phyloP scores from a whole-genome alignment of 768 basidiomycete genomes.

The Agaricus blazei region DNA sequence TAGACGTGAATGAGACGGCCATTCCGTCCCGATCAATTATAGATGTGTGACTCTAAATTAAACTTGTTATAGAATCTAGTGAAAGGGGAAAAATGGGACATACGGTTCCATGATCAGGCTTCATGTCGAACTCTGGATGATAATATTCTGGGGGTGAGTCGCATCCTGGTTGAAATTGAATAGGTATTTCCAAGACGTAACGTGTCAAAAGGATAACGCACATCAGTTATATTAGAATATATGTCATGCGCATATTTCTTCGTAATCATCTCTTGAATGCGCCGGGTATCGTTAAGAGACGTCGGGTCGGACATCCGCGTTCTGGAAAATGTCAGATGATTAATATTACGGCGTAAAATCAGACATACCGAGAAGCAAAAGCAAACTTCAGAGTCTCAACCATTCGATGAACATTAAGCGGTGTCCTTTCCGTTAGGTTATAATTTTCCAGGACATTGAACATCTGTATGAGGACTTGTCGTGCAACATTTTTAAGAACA shows the following conservation, averaged over 20 bases:
- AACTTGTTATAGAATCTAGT: neutral
- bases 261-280: slow-evolving; percentile 61
- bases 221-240: slow-evolving; percentile 75
- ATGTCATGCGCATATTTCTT: slow-evolving; percentile 64
- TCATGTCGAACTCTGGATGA: slow-evolving; percentile 72
- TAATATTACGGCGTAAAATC: neutral
- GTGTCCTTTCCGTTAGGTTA: slow-evolving; percentile 45
- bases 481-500: neutral
- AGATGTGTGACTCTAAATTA: slow-evolving; percentile 72
- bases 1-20: slow-evolving; percentile 83
- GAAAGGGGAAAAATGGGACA: slow-evolving; percentile 18
- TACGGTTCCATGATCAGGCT: slow-evolving; percentile 85
- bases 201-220: slow-evolving; percentile 22
- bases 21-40: slow-evolving; percentile 81
- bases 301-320: slow-evolving; percentile 80
- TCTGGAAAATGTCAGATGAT: slow-evolving; percentile 28
- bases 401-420: slow-evolving; percentile 69
- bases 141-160: slow-evolving; percentile 86
- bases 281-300: slow-evolving; percentile 50
- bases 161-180: slow-evolving; percentile 44
- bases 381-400: slow-evolving; percentile 83
- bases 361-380: slow-evolving; percentile 40
- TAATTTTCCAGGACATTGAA: slow-evolving; percentile 88
- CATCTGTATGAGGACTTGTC: slow-evolving; percentile 75
- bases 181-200: neutral